Percentiles rank a stretch among this genome's conserved stretches.
These are phyloP conservation scores for Fusarium goolgardi DNA, from an alignment of 2,329 filamentous ascomycete genomes.

Conservation along the genomic window DNA sequence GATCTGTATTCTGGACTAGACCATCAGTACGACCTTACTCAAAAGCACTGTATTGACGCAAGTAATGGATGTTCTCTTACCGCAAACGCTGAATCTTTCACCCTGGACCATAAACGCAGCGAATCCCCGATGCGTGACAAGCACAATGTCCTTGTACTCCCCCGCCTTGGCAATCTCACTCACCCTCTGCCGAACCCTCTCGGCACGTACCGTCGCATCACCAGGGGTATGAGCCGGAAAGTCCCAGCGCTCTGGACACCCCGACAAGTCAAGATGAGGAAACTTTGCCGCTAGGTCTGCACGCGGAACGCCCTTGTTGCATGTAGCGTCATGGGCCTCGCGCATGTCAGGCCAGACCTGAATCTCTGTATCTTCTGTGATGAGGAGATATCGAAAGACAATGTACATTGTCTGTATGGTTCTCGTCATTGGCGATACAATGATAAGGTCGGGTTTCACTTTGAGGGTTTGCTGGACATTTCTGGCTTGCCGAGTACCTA, in stretches of 20 bases:
- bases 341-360: slow-evolving; percentile 44
- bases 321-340: slow-evolving; percentile 43
- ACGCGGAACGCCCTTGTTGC: slow-evolving; percentile 40
- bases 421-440: slow-evolving; percentile 34
- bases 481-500: slow-evolving; percentile 22
- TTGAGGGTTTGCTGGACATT: not conserved
- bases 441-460: slow-evolving; percentile 19
- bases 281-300: slow-evolving; percentile 32
- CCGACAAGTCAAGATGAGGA: slow-evolving; percentile 35
- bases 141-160: slow-evolving; percentile 32
- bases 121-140: slow-evolving; percentile 39
- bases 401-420: slow-evolving; percentile 41
- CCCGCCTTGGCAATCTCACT: slow-evolving; percentile 10
- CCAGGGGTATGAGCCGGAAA: slow-evolving; percentile 30
- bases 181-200: slow-evolving; percentile 33
- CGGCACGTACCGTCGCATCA: slow-evolving; percentile 34
- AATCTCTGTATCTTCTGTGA: not conserved
- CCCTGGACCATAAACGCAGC: slow-evolving; percentile 40
- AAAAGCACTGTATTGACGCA: no score
- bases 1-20: slow-evolving; percentile 26
- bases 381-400: slow-evolving; percentile 26
- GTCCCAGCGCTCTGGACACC: slow-evolving; percentile 37
- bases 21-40: fast-evolving
- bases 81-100: slow-evolving; percentile 35
- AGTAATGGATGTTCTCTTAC: slow-evolving; percentile 7